These are phyloP conservation scores for Saururus chinensis DNA, from an alignment of 164 flowering plant genomes.

Conservation along the genomic window DNA sequence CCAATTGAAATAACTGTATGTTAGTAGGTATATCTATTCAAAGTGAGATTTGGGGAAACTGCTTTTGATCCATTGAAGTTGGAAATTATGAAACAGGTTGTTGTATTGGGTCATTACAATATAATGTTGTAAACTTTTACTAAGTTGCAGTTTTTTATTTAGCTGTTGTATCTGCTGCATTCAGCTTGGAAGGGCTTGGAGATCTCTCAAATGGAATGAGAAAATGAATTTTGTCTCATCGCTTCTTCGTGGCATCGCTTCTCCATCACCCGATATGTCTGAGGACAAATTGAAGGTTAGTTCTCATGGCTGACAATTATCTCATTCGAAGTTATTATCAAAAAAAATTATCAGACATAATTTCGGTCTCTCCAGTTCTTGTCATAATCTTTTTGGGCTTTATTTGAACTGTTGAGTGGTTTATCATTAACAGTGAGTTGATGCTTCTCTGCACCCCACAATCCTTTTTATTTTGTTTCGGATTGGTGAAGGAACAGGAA, in stretches of 20 bases:
- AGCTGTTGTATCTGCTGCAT: background rate
- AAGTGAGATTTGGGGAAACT: background rate
- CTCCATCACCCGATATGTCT: constrained; percentile 29
- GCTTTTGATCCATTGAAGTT: constrained; percentile 1
- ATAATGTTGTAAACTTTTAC: background rate
- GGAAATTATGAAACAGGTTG: constrained; percentile 1
- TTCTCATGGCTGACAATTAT: background rate
- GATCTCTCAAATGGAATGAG: constrained; percentile 64
- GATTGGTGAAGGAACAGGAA: constrained; percentile 29
- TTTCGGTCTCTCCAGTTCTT: background rate
- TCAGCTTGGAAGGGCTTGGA: constrained; percentile 95
- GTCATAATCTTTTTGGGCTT: too few species aligned
- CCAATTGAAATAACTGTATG: constrained; percentile 93
- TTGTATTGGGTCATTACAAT: background rate
- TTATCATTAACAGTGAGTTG: too few species aligned
- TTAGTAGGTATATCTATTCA: constrained; percentile 10
- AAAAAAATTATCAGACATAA: background rate
- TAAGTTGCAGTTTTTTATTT: background rate
- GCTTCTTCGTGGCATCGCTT: constrained; percentile 61
- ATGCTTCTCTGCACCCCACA: too few species aligned
- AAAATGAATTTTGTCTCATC: constrained; percentile 45
- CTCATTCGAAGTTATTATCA: background rate
- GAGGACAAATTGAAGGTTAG: constrained; percentile 35
- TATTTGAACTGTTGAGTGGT: too few species aligned
- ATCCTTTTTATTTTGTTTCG: background rate